Evolutionary conservation across 2,329 filamentous ascomycete genomes (phyloP).

Genomic region (Ascochyta fabae): DNA sequence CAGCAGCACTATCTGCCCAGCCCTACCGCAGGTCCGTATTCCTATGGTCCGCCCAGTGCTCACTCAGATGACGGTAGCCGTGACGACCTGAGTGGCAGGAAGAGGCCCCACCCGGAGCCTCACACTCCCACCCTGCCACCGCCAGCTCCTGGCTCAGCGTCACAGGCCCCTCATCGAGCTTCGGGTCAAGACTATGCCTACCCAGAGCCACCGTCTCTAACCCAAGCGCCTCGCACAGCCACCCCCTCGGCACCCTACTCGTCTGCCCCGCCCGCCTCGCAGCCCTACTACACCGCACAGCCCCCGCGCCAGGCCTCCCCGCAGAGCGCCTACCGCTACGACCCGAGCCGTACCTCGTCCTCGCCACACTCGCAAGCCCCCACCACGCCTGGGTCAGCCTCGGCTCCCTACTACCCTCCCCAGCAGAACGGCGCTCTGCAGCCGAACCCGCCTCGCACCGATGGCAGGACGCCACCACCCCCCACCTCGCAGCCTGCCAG

Average conservation of each 20-base stretch:
- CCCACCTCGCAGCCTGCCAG: conserved; percentile 41
- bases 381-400: conserved; percentile 42
- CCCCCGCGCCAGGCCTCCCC: conserved; percentile 51
- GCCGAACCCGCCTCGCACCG: conserved; percentile 44
- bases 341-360: conserved; percentile 50
- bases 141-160: conserved; percentile 53
- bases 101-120: conserved; percentile 57
- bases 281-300: conserved; percentile 51
- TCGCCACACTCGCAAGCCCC: conserved; percentile 52
- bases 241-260: conserved; percentile 51
- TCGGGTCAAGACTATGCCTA: conserved; percentile 50
- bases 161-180: conserved; percentile 48
- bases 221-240: conserved; percentile 54
- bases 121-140: conserved; percentile 59
- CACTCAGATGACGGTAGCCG: conserved; percentile 48
- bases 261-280: conserved; percentile 43
- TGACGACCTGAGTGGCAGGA: conserved; percentile 51
- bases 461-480: conserved; percentile 51
- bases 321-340: conserved; percentile 52
- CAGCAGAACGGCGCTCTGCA: conserved; percentile 41
- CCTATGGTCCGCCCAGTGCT: conserved; percentile 45
- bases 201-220: conserved; percentile 54
- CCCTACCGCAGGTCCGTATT: conserved; percentile 54
- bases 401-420: conserved; percentile 44
- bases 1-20: conserved; percentile 52